Evolutionary conservation across 176 grass and related monocot species (phyloP), one percentile per base, ranked within the genome.

Genomic region (Poa pratensis): DNA sequence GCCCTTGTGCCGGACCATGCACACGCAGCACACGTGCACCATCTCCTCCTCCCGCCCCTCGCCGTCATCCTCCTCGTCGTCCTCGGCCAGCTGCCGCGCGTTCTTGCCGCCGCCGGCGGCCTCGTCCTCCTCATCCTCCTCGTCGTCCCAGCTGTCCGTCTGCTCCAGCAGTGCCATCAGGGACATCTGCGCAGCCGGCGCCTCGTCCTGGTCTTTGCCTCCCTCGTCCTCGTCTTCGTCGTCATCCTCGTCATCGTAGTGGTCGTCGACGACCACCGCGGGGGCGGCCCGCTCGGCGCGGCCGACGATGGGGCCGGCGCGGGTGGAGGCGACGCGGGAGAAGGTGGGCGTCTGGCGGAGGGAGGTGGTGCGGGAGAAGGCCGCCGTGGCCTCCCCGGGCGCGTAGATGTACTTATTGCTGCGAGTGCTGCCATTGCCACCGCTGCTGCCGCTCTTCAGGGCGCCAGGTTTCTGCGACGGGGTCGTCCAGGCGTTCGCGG

Each of bases 1-100:
- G 7, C 94, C 90, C 74, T 93, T 93, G 90, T 95, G 90, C 77
- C 88, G 73, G 55, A 92, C 90, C 93, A 95, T 93, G 88, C 94
- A 95, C 50, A 95, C 90, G 80, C 93, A 95, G 87, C 90, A 95
- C 86, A 82, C 80, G 57, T 89, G 88, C 79, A 84, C 89, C 83
- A 95, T 85, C 34, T 86, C 81, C 55, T 90, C 88, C 81, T 79
- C 64, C 2, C 43, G 6, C 0, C 76, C 68, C 17, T 77, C 86
- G 51, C 73, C 76, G 16, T 62, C 87, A 0, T 86, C 87, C 0
- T 81, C 74, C 1, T 88, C 90, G 9, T 84, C 90, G 23, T 52
- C 90, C 5, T 7, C 62, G 13, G 27, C 62, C 14, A 34, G 27
- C 24, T 30, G 26, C 64, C 32, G 64, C 1, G 51, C 72, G 13